Base-by-base conservation (phyloP, 805 yeast species). In the Cyberlindnera bimundalis region DNA sequence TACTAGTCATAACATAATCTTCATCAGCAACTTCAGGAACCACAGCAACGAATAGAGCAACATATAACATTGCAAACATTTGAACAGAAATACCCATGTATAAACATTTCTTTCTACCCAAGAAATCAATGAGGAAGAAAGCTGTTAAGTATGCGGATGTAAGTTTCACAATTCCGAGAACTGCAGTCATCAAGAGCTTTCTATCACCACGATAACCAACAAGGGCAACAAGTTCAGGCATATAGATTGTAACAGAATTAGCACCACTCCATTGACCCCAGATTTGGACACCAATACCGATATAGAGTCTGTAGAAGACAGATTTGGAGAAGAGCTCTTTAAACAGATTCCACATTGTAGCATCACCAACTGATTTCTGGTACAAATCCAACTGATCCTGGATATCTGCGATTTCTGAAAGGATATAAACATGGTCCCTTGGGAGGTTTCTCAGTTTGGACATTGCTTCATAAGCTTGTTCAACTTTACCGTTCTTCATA, bases 221-320 rank as follows among this genome's bases (percentile, higher is more conserved):
- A 43, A 73, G 60, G 10, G 65, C 66, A 45, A 76, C 72, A 28
- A 76, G 58, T 36, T 73, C 75, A 3, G 80, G 73, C 23, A 80
- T 74, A 48, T 77, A 77, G 37, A 74, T 72, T 4, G 81, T 76
- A 35, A 77, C 59, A 8, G 79, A 69, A 49, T 68, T 71, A 9
- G 79, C 74, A 36, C 80, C 80, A 8, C 76, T 68, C 81, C 81
- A 76, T 59, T 76, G 81, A 25, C 74, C 74, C 33, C 75, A 61
- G 11, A 74, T 26, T 55, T 74, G 81, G 27, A 70, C 61, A 40
- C 57, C 46, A 29, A 66, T 43, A 33, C 76, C 70, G 31, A 76
- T 46, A 11, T 60, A 49, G 35, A 76, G 64, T 58, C 80, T 64
- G 59, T 71, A 73, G 43, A 72, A 57, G 38, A 71, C 62, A 9